Conservation (phyloP, 257 asterid genomes). For the Phtheirospermum japonicum region DNA sequence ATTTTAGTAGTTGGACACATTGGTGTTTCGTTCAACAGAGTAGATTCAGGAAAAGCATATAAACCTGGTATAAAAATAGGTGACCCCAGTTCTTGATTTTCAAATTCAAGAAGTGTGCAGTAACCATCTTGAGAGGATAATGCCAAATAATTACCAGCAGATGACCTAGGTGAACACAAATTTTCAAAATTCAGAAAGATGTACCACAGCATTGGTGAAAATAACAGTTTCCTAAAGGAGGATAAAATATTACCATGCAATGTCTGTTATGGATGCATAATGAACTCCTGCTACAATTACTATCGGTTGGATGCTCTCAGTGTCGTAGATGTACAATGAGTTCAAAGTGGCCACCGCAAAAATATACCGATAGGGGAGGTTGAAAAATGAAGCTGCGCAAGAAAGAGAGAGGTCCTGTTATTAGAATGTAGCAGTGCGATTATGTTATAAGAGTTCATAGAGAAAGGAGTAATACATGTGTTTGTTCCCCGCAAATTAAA, state of each 20-base stretch:
- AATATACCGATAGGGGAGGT: constrained; percentile 86
- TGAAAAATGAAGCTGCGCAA: constrained; percentile 63
- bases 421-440: constrained; percentile 22
- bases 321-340: constrained; percentile 83
- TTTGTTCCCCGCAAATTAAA: constrained; percentile 63
- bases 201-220: constrained; percentile 9
- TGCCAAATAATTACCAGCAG: constrained; percentile 65
- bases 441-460: constrained; percentile 1
- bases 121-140: constrained; percentile 95
- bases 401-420: constrained; percentile 20
- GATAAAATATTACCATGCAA: constrained; percentile 68
- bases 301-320: constrained; percentile 90
- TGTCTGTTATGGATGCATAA: constrained; percentile 93
- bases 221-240: neutral
- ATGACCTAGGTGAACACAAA: constrained; percentile 52
- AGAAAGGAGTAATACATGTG: constrained; percentile 45
- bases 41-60: constrained; percentile 17
- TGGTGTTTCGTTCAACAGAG: constrained; percentile 8
- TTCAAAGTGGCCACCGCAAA: constrained; percentile 95
- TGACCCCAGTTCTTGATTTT: constrained; percentile 75
- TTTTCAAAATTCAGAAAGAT: constrained; percentile 10
- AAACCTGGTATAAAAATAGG: constrained; percentile 53
- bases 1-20: constrained; percentile 13
- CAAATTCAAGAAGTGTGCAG: constrained; percentile 95
- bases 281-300: constrained; percentile 82